phyloP scores from a whole-genome alignment of 257 asterid species.

The Nemophila menziesii region DNA sequence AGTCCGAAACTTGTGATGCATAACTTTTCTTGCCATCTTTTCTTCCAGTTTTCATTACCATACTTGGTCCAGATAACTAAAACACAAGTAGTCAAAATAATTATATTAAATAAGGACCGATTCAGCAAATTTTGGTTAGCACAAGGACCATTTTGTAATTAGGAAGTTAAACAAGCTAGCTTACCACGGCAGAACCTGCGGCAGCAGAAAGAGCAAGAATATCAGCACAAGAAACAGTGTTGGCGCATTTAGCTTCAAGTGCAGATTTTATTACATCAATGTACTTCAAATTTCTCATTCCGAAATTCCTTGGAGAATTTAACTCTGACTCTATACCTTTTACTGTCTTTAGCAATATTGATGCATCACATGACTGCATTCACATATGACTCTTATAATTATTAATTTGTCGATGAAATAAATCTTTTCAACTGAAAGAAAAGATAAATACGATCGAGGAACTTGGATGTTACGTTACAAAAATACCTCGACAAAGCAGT shows the following conservation, averaged over 20 bases:
- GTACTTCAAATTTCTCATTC: constrained; percentile 68
- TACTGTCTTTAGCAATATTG: constrained; percentile 40
- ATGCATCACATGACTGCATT: constrained; percentile 78
- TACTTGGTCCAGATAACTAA: constrained; percentile 60
- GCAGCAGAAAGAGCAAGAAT: constrained; percentile 77
- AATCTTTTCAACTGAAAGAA: too few species aligned
- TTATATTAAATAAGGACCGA: too few species aligned
- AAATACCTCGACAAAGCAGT: constrained; percentile 59
- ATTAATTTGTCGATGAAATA: neutral
- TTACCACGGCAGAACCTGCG: constrained; percentile 59
- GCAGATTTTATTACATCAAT: constrained; percentile 47
- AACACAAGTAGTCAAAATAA: too few species aligned
- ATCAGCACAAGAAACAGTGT: constrained; percentile 80
- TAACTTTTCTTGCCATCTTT: constrained; percentile 47
- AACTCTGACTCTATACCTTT: constrained; percentile 51
- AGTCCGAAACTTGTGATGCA: constrained; percentile 27
- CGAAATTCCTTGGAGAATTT: constrained; percentile 38
- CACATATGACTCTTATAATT: neutral
- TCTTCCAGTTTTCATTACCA: constrained; percentile 69
- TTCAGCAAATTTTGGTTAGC: neutral
- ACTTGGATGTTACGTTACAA: neutral
- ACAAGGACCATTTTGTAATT: too few species aligned
- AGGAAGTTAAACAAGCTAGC: neutral
- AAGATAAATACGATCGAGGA: too few species aligned
- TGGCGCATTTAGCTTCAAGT: constrained; percentile 56